Conservation (phyloP, 1,284 basidiomycete genomes). For the Ceratorhiza oryzae-sativae region DNA sequence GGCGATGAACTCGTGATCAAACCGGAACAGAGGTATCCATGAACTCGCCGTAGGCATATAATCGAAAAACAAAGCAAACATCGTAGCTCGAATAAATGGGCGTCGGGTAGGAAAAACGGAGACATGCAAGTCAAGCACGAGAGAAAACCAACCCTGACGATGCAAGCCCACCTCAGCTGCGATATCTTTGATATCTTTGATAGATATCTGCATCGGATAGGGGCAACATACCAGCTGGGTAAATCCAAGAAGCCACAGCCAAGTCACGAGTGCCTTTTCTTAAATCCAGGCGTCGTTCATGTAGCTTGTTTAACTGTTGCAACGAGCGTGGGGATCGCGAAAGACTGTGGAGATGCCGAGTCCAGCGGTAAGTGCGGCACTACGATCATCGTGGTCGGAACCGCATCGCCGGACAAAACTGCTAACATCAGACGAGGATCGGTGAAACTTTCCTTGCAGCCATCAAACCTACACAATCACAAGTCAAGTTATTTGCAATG, state of each 20-base stretch:
- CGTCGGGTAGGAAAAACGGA: too few relatives aligned
- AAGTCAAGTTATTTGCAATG: slow-evolving; percentile 10
- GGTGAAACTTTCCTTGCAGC: slow-evolving; percentile 27
- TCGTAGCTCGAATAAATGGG: neutral
- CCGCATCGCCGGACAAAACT: neutral
- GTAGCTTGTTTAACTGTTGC: too few relatives aligned
- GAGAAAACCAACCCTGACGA: too few relatives aligned
- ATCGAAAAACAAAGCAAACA: neutral
- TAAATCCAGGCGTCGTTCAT: neutral
- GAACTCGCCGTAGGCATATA: neutral
- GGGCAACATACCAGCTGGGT: too few relatives aligned
- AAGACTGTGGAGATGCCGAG: neutral
- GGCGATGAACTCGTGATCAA: neutral
- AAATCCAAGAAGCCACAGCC: neutral
- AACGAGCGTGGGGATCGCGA: neutral
- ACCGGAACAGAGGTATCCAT: neutral
- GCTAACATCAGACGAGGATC: slow-evolving; percentile 4
- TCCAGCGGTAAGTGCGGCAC: neutral
- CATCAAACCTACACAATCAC: slow-evolving; percentile 26
- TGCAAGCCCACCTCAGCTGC: too few relatives aligned
- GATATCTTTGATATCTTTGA: too few relatives aligned
- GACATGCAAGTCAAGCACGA: too few relatives aligned
- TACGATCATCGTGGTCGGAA: neutral
- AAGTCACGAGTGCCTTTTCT: neutral
- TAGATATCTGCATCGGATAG: too few relatives aligned